Evolutionary conservation across 768 basidiomycete genomes (phyloP), one percentile per base, ranked within the genome.

Genomic region (Heimioporus sp.): DNA sequence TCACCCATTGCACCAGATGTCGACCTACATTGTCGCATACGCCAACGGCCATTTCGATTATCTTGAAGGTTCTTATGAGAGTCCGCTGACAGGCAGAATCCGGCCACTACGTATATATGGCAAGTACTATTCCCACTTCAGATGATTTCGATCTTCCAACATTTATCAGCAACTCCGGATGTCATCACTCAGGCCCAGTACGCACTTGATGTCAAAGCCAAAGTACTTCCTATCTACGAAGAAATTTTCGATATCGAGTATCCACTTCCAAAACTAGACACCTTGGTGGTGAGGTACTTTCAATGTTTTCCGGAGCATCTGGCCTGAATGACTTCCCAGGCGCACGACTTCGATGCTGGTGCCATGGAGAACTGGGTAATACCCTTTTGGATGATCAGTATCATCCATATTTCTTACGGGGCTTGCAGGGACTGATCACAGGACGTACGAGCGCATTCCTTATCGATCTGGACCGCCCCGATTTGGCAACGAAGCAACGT

Each of bases 181-280:
- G 73, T 85, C 56, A 91, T 97, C 61, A 77, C 85, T 58, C 92
- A 93, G 64, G 87, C 87, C 5, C 79, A 87, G 57, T 92, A 92
- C 62, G 88, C 90, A 13, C 83, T 98, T 37, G 92, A 95, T 59
- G 85, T 96, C 59, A 96, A 90, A 69, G 80, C 79, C 8, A 77
- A 76, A 28, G 88, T 90, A 11, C 72, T 97, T 15, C 93, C 94
- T 15, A 66, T 93, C n/a, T 98, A 95, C 67, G 95, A 98, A 71
- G 76, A 87, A 65, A 80, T 96, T 51, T 98, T 98, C 65, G 86
- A 95, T 58, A 85, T 98, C 57, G 88, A 87, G 52, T 98, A 87
- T 67, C 92, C 95, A 20, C 79, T 98, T 24, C 92, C 93, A 6
- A 98, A 98, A 74, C 79, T 98, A 41, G 96, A 98, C 64, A 95